Conservation (phyloP, 2,329 filamentous ascomycete species). For the Trichoderma sp. region DNA sequence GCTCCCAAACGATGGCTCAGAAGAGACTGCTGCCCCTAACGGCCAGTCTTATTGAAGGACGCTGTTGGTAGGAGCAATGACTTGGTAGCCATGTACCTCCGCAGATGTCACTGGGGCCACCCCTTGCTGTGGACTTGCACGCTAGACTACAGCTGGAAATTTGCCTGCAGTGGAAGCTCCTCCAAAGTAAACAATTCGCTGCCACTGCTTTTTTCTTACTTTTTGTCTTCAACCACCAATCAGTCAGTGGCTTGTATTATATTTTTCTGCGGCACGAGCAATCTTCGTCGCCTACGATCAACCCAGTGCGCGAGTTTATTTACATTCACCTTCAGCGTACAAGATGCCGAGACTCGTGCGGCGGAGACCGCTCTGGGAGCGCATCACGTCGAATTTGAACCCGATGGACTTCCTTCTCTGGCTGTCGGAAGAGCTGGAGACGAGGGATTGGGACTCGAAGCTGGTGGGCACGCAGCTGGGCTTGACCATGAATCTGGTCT, state of each 20-base stretch:
- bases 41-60: neutral
- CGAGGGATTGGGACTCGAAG: conserved; percentile 86
- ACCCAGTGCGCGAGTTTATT: neutral
- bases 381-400: conserved; percentile 79
- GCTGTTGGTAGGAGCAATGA: neutral
- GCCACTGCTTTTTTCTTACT: neutral
- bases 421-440: conserved; percentile 90
- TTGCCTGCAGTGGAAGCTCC: neutral
- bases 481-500: conserved; percentile 74
- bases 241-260: neutral
- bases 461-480: conserved; percentile 76
- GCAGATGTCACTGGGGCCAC: conserved; percentile 9
- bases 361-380: conserved; percentile 75
- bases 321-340: neutral
- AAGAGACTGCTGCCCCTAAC: neutral
- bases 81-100: neutral
- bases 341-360: conserved; percentile 77
- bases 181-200: conserved; percentile 29
- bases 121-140: conserved; percentile 2
- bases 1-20: neutral
- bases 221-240: neutral
- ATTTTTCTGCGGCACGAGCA: neutral
- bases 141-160: conserved; percentile 23
- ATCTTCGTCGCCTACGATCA: neutral
- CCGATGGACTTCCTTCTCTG: conserved; percentile 88